Base-by-base conservation (phyloP, 2,329 filamentous ascomycete genomes). In the Aspergillaceae sp. region DNA sequence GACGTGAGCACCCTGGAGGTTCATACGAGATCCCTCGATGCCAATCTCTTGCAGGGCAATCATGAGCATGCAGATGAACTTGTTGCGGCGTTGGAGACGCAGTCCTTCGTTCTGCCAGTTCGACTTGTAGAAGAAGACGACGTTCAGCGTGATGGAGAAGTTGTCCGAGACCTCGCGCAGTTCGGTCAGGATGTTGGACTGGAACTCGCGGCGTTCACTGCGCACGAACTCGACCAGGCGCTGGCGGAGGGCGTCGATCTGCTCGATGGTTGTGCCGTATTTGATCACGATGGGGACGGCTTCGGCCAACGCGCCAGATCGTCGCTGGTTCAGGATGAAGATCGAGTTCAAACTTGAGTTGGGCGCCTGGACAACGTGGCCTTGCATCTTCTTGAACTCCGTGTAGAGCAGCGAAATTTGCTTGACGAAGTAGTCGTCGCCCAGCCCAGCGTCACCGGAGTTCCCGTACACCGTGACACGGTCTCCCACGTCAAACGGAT, bases 351-450 rank as follows among this genome's bases (percentile, higher is more conserved):
- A 78, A 34, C 95, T 82, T 48, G 86, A 94, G 76, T 97, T 97
- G 7, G 91, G 91, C 0, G 91, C 91, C 66, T 96, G 91, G 0
- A 97, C 91, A 27, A 96, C 84, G 58, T 96, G 90, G 2, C 91
- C 91, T 66, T 96, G 85, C 86, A 96, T 91, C 74, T 96, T 96
- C 76, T 96, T 96, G 74, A 96, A 96, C 61, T 96, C 91, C 9
- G 91, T 97, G 64, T 92, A 97, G 10, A 96, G 76, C 1, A 97
- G 76, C 1, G 88, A 86, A 46, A 97, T 94, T 61, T 95, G 87
- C 45, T 94, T 94, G 45, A 97, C 90, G 54, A 94, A 96, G 68
- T 95, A 97, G 59, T 96, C 91, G 57, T 96, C 91, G 40, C 90
- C 90, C 33, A 77, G 79, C 60, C 88, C 76, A 10, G 76, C 64